Evolutionary conservation across 1,139 yeast species (phyloP).

Genomic region (Yamadazyma jaroonii): DNA sequence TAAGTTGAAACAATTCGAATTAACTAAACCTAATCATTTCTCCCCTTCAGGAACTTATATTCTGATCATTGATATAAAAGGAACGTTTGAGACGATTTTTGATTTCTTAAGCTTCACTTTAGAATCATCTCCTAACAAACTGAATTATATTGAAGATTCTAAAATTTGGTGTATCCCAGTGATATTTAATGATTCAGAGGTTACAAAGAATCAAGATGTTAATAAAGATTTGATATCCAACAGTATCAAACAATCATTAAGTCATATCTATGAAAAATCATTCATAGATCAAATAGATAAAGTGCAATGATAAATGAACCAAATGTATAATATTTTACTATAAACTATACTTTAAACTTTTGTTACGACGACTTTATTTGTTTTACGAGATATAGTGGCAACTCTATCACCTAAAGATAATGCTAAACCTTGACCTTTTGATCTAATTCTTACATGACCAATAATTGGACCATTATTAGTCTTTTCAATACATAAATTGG

Average conservation of each 20-base stretch:
- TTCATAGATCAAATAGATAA: constrained; percentile 7
- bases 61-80: constrained; percentile 12
- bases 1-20: constrained; percentile 14
- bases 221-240: constrained; percentile 16
- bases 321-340: constrained; percentile 2
- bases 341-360: constrained; percentile 16
- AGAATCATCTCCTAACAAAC: constrained; percentile 9
- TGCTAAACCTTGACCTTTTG: constrained; percentile 98
- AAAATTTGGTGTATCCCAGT: constrained; percentile 17
- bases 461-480: constrained; percentile 72
- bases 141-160: constrained; percentile 15
- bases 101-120: constrained; percentile 13
- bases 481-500: constrained; percentile 90
- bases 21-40: constrained; percentile 9
- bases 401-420: constrained; percentile 92
- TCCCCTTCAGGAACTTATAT: constrained; percentile 5
- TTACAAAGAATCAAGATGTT: constrained; percentile 21
- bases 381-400: constrained; percentile 69
- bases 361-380: constrained; percentile 23
- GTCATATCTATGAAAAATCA: constrained; percentile 14
- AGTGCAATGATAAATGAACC: no score
- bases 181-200: constrained; percentile 26
- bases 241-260: constrained; percentile 15
- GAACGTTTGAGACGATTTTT: constrained; percentile 10
- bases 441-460: constrained; percentile 95